Base-by-base conservation (phyloP, 306 rosid species). In the Luffa acutangula region DNA sequence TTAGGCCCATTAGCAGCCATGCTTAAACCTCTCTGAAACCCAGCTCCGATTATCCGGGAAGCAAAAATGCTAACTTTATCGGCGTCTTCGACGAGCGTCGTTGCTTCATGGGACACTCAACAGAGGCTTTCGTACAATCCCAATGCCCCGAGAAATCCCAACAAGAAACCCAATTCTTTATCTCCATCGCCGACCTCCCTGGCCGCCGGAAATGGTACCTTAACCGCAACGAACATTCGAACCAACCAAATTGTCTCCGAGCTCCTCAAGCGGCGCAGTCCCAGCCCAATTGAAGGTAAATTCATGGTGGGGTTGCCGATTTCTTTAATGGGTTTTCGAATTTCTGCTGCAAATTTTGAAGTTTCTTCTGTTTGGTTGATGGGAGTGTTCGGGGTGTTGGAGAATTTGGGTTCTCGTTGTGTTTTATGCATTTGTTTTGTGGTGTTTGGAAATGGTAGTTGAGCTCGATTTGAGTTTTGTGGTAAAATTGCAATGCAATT, bases 41-140 rank as follows among this genome's bases (percentile, higher is more conserved):
- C 31, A 14, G 6, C 21, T 73, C 63, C 14, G 3, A 33, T 18
- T 25, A 18, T 37, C 54, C 31, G 31, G 63, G 20, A 10, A 3
- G 15, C n/a, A 56, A 77, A 3, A 48, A 82, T 88, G 90, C 85
- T 79, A 6, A 72, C 87, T 58, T 62, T 90, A 14, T 83, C 85
- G 39, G 57, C 75, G 31, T 49, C 88, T 34, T 82, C 86, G 2
- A 7, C 84, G 84, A 63, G 77, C 49, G 81, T 87, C 2, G 82
- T 82, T 82, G 96, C 87, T 81, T 91, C 98, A 33, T 89, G 86
- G 91, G 98, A 95, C 83, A 90, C 92, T 1, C 87, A 88, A 10
- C 97, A 87, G 59, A 85, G 89, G 77, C 84, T 83, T 18, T 52
- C 97, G 1, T 95, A 95, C 87, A 95, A 95, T 64, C 98, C 87